Evolutionary conservation across 208 protist genomes (phyloP).

Genomic region (Herpetomonas tarakana): DNA sequence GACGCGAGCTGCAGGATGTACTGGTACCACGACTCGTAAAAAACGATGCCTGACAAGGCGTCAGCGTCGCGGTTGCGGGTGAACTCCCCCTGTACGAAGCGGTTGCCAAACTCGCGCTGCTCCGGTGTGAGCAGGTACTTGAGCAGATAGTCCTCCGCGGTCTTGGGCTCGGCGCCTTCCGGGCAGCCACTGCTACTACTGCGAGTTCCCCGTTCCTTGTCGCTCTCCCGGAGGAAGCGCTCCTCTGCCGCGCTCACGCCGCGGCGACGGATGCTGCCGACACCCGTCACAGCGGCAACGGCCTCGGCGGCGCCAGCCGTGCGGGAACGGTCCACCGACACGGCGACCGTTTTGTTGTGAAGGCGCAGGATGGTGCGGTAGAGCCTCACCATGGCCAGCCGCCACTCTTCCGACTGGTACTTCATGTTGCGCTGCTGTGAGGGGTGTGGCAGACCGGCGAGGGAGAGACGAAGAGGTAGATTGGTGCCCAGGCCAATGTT

Average conservation of each 20-base stretch:
- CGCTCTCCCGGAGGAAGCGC: neutral
- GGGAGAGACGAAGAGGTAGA: conserved; percentile 48
- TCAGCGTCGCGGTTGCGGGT: conserved; percentile 66
- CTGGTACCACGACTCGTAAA: conserved; percentile 85
- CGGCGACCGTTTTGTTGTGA: conserved; percentile 66
- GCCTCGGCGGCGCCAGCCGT: conserved; percentile 22
- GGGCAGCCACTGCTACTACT: neutral
- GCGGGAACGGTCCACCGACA: conserved; percentile 36
- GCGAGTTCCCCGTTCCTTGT: neutral
- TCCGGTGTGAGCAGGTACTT: conserved; percentile 56
- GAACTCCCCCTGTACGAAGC: conserved; percentile 83
- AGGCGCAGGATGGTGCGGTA: conserved; percentile 81
- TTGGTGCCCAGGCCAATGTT: conserved; percentile 48
- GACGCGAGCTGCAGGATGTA: conserved; percentile 80
- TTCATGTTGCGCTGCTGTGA: conserved; percentile 32
- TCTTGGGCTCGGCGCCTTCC: neutral
- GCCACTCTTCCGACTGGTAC: conserved; percentile 61
- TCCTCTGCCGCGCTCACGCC: conserved; percentile 3
- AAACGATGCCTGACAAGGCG: conserved; percentile 51
- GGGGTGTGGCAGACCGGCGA: conserved; percentile 57
- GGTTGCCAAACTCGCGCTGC: conserved; percentile 83
- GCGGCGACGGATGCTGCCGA: conserved; percentile 7
- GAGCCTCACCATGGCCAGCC: conserved; percentile 52
- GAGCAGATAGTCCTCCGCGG: conserved; percentile 34
- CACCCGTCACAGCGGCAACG: conserved; percentile 26